A percentile compares a stretch with the other conserved stretches of the same genome.
Evolutionary conservation across 169 alveolate genomes (phyloP).

Genomic region (Plasmodium gonderi): DNA sequence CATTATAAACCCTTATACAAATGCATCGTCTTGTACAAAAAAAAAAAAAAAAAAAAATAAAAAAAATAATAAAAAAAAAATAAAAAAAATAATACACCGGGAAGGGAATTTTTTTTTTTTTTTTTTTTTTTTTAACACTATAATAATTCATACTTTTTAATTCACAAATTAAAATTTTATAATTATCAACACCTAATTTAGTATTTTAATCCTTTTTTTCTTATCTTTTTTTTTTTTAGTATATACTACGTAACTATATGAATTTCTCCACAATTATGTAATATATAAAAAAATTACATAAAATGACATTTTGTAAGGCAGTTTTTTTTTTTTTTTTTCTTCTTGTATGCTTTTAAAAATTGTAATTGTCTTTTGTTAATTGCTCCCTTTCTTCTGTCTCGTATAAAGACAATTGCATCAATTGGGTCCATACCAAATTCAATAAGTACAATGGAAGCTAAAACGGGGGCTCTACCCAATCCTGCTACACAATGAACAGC

Average conservation of each 20-base stretch:
- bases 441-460: constrained; percentile 91
- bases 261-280: not conserved
- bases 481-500: constrained; percentile 96
- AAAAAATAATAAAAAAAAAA: not conserved
- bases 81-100: no score
- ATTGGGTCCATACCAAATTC: constrained; percentile 92
- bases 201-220: not conserved
- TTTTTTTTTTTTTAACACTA: not conserved
- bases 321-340: constrained; percentile 69
- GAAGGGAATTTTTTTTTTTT: no score
- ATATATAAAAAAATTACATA: constrained; percentile 44
- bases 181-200: not conserved
- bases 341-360: constrained; percentile 82
- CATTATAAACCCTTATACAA: not conserved
- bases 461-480: constrained; percentile 94
- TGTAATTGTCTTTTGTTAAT: constrained; percentile 86
- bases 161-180: not conserved
- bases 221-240: no score
- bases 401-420: constrained; percentile 90
- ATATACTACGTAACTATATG: no score
- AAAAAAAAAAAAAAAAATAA: not conserved
- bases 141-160: not conserved
- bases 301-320: constrained; percentile 78
- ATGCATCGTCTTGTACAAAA: not conserved
- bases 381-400: constrained; percentile 91